These are phyloP conservation scores for Solanum etuberosum DNA, from an alignment of 257 asterid species.

Conservation along the genomic window DNA sequence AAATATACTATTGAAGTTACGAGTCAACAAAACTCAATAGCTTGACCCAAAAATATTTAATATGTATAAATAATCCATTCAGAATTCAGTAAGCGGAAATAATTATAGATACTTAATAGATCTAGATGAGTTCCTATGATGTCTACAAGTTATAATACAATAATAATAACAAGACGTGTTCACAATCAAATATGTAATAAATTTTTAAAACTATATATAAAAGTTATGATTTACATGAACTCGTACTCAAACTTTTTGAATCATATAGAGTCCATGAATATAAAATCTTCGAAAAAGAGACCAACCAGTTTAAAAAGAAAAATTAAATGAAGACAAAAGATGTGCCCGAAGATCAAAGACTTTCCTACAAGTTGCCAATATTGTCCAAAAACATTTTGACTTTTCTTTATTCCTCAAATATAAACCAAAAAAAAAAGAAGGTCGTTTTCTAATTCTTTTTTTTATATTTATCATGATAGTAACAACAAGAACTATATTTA, in stretches of 20 bases:
- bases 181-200: too few species aligned
- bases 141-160: too few species aligned
- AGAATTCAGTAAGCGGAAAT: neutral
- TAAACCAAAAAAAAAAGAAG: neutral
- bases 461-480: neutral
- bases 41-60: too few species aligned
- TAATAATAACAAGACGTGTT: neutral
- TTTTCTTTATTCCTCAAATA: neutral
- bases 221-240: too few species aligned
- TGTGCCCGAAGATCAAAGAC: neutral
- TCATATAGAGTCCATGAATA: fast-evolving
- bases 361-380: neutral
- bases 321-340: neutral
- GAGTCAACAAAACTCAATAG: too few species aligned
- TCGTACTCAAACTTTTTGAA: too few species aligned
- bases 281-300: neutral
- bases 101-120: neutral
- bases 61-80: too few species aligned
- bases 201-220: too few species aligned
- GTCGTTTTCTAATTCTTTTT: neutral
- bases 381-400: neutral
- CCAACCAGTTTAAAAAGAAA: neutral
- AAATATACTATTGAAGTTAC: too few species aligned
- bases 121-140: fast-evolving
- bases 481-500: neutral